Conservation (phyloP, 2,329 filamentous ascomycete species). For the Hymenoscyphus albidus region DNA sequence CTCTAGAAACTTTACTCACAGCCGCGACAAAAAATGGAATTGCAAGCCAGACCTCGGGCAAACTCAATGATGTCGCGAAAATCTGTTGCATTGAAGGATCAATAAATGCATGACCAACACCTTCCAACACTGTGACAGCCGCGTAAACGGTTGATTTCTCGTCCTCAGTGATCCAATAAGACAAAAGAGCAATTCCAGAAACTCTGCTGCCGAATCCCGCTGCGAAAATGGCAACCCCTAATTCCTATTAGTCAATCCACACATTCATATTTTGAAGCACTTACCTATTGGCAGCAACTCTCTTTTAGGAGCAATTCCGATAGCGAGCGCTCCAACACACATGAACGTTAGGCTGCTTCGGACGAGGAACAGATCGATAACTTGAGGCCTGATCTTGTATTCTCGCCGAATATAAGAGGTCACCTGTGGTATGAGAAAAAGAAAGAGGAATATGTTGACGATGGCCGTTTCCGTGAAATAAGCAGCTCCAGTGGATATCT, state of each 20-base stretch:
- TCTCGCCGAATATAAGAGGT: slow-evolving; percentile 21
- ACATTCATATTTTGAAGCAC: not conserved
- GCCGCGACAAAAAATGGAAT: slow-evolving; percentile 33
- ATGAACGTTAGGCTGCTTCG: slow-evolving; percentile 27
- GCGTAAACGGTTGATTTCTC: slow-evolving; percentile 31
- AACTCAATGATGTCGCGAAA: slow-evolving; percentile 27
- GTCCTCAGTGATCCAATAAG: slow-evolving; percentile 28
- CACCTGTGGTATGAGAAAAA: slow-evolving; percentile 28
- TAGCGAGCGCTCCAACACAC: slow-evolving; percentile 26
- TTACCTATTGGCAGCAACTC: slow-evolving; percentile 27
- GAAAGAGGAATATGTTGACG: slow-evolving; percentile 31
- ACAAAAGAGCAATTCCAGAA: slow-evolving; percentile 29
- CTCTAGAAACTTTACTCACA: slow-evolving; percentile 21
- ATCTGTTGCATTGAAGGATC: slow-evolving; percentile 33
- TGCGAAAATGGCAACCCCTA: slow-evolving; percentile 31
- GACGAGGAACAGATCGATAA: slow-evolving; percentile 29
- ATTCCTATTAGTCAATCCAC: not conserved
- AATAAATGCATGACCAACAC: slow-evolving; percentile 30
- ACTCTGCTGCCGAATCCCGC: slow-evolving; percentile 32
- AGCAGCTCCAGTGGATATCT: slow-evolving; percentile 30
- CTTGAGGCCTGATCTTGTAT: slow-evolving; percentile 20
- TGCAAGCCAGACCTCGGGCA: slow-evolving; percentile 27
- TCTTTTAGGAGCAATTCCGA: slow-evolving; percentile 23
- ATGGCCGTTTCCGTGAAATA: slow-evolving; percentile 34
- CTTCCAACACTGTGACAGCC: slow-evolving; percentile 31